Percentiles rank a stretch among this genome's conserved stretches.
Conservation (phyloP, 768 basidiomycete genomes). For the Psilocybe sp. region DNA sequence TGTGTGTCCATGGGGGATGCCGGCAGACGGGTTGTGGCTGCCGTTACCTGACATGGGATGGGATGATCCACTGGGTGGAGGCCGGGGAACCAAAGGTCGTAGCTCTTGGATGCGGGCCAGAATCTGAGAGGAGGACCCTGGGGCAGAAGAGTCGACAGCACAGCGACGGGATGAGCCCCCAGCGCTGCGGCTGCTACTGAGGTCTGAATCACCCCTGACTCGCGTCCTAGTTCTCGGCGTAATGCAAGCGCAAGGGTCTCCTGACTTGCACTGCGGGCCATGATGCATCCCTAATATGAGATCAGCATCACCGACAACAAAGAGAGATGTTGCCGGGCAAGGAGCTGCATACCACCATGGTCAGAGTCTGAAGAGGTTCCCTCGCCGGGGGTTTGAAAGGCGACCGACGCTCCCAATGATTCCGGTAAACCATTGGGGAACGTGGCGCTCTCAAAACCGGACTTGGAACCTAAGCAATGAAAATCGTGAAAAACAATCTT, state of each 20-base stretch:
- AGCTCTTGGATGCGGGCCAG: conserved; percentile 61
- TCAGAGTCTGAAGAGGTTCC: conserved; percentile 58
- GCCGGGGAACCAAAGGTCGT: conserved; percentile 70
- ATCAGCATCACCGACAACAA: conserved; percentile 41
- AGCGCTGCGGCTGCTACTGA: conserved; percentile 3
- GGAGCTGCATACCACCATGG: conserved; percentile 59
- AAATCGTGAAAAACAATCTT: conserved; percentile 32
- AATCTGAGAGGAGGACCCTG: conserved; percentile 37
- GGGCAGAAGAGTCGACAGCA: not conserved
- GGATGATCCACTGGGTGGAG: conserved; percentile 19
- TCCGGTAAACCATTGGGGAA: conserved; percentile 78
- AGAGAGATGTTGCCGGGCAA: conserved; percentile 38
- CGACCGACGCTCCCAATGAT: conserved; percentile 65
- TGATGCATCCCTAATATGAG: conserved; percentile 38
- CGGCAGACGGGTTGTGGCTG: conserved; percentile 47
- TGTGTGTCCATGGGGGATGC: conserved; percentile 36
- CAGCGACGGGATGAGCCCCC: conserved; percentile 6
- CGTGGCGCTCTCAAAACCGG: conserved; percentile 66
- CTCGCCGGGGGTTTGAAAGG: conserved; percentile 42
- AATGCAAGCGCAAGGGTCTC: conserved; percentile 57
- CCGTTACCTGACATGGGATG: too few relatives aligned
- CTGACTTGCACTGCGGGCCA: conserved; percentile 47
- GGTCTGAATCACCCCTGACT: conserved; percentile 23
- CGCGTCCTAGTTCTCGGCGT: conserved; percentile 40
- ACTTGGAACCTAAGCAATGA: conserved; percentile 42